Percentiles rank a stretch among this genome's conserved stretches.
These are phyloP conservation scores for Cytospora piceae DNA, from an alignment of 2,329 filamentous ascomycete species.

Conservation along the genomic window DNA sequence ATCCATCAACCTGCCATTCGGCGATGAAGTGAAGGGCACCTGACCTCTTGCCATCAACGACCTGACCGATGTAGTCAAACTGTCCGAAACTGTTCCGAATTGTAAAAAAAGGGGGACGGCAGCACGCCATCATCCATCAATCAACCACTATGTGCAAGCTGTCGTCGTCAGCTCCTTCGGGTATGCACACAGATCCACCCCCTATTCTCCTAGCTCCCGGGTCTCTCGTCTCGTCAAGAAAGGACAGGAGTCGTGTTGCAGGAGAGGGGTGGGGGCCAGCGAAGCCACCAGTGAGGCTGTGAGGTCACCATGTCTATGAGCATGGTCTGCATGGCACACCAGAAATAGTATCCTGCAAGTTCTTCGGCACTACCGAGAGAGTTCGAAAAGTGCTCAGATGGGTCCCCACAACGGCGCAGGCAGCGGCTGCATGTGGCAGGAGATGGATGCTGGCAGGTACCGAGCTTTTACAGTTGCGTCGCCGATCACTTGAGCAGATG, in stretches of 20 bases:
- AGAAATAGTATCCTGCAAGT: background rate
- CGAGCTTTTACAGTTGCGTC: background rate
- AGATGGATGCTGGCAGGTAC: background rate
- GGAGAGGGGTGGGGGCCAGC: background rate
- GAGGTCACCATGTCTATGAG: background rate
- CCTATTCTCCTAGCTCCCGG: background rate
- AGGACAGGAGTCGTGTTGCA: background rate
- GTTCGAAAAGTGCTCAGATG: background rate
- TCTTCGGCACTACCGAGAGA: background rate
- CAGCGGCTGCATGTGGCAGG: slow-evolving; percentile 3
- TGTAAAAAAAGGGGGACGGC: background rate
- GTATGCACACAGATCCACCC: background rate
- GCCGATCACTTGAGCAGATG: background rate
- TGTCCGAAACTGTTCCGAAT: background rate
- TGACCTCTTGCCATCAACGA: background rate
- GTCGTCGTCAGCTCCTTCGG: background rate
- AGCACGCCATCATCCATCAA: background rate
- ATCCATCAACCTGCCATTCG: background rate
- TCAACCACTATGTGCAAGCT: background rate
- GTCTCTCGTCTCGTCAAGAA: background rate
- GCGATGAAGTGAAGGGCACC: background rate
- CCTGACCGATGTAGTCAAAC: background rate
- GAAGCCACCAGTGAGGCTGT: background rate
- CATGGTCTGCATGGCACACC: background rate
- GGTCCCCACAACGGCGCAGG: background rate